phyloP scores from a whole-genome alignment of 495 filamentous ascomycete species.

The Penicillium subrubescens region DNA sequence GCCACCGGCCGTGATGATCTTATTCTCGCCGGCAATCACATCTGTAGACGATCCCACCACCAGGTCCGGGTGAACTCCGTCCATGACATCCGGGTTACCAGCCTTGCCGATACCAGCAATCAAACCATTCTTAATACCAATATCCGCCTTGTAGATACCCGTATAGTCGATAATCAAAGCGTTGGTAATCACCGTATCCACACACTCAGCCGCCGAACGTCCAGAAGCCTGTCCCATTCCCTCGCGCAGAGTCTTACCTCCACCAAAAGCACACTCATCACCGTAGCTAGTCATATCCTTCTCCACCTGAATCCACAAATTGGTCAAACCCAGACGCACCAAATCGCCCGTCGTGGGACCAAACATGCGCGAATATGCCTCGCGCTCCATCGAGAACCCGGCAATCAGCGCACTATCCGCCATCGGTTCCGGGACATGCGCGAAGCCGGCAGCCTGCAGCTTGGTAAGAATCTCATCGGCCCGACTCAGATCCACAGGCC shows the following conservation, averaged over 20 bases:
- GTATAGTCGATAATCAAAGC: constrained; percentile 89
- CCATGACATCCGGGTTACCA: constrained; percentile 96
- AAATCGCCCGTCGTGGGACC: constrained; percentile 88
- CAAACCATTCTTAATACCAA: constrained; percentile 85
- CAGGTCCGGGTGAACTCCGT: constrained; percentile 76
- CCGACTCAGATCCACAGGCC: constrained; percentile 63
- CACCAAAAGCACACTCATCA: constrained; percentile 95
- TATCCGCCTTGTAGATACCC: constrained; percentile 96
- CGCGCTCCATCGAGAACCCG: constrained; percentile 70
- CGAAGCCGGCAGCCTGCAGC: constrained; percentile 73
- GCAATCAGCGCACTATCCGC: constrained; percentile 57
- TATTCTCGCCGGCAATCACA: constrained; percentile 92
- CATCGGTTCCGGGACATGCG: constrained; percentile 67
- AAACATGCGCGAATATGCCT: constrained; percentile 84
- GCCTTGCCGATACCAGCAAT: constrained; percentile 95
- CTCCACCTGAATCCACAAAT: constrained; percentile 92
- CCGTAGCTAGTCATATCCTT: constrained; percentile 83
- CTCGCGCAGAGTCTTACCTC: constrained; percentile 91
- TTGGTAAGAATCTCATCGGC: constrained; percentile 64
- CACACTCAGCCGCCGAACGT: constrained; percentile 63
- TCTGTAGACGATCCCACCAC: constrained; percentile 90
- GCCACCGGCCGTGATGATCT: constrained; percentile 90
- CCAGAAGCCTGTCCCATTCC: constrained; percentile 95
- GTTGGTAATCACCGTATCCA: constrained; percentile 92
- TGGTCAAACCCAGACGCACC: constrained; percentile 79